Conservation (phyloP, 345 rosid species). For the Cochlearia excelsa region DNA sequence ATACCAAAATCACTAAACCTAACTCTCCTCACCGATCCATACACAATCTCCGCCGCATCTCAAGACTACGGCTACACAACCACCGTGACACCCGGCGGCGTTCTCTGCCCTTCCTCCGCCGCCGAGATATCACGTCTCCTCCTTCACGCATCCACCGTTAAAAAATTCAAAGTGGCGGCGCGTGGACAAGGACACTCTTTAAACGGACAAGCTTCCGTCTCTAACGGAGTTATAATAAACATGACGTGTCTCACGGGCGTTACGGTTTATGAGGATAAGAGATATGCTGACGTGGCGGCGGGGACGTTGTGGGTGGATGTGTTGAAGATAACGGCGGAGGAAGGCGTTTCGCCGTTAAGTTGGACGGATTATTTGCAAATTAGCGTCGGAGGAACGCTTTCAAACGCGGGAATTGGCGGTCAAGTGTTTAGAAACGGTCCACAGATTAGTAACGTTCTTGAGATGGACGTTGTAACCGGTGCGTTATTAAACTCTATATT, state of each 20-base stretch:
- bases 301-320: constrained; percentile 84
- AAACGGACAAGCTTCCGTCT: constrained; percentile 74
- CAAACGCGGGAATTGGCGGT: constrained; percentile 92
- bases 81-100: constrained; percentile 50
- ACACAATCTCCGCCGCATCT: constrained; percentile 47
- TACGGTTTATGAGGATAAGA: constrained; percentile 40
- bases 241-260: constrained; percentile 55
- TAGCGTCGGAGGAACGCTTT: constrained; percentile 89
- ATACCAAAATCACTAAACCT: constrained; percentile 31
- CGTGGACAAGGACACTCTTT: constrained; percentile 86
- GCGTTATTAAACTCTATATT: constrained; percentile 4
- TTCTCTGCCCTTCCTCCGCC: constrained; percentile 56
- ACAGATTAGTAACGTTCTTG: constrained; percentile 83
- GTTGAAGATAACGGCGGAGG: constrained; percentile 48
- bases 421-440: constrained; percentile 87
- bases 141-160: constrained; percentile 37
- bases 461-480: constrained; percentile 94
- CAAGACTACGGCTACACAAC: constrained; percentile 64
- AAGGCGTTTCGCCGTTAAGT: constrained; percentile 77
- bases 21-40: constrained; percentile 43
- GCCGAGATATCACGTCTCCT: constrained; percentile 51
- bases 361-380: constrained; percentile 90
- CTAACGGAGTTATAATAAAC: constrained; percentile 67
- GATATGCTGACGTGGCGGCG: constrained; percentile 71
- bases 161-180: constrained; percentile 58